Base-by-base conservation (phyloP, 2,329 filamentous ascomycete genomes). In the Microsporum audouinii region DNA sequence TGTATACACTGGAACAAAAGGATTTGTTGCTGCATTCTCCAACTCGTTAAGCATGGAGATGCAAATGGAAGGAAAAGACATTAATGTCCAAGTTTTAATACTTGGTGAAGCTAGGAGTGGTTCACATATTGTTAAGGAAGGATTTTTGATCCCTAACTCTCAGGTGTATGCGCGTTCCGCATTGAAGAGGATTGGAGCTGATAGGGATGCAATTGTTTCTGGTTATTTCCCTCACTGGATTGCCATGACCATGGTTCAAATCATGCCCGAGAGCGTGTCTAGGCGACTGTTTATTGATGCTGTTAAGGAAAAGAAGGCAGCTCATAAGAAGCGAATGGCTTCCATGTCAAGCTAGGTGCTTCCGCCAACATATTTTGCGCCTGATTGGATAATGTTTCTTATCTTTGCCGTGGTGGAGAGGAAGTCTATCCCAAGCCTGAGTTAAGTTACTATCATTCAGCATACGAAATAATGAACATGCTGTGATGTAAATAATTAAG, bases 1-100 rank as follows among this genome's bases (percentile, higher is more conserved):
- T 7, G 66, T 76, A 1, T 83, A 83, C 68, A 70, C 73, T 7
- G 73, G 71, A 0, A 71, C 74, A 29, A 83, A 83, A 68, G 75
- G 72, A 2, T 82, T 77, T 66, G 71, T 77, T 45, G 71, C 73
- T 55, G 68, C 71, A 0, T 76, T 78, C 61, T 76, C 75, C 0
- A 65, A 67, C 6, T 68, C 72, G 1, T 67, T 83, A 8, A 63
- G 67, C 0, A 70, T 73, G 3, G 81, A 83, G 66, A 70, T 79
- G 69, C 65, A 64, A 10, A 69, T 71, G 1, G 72, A 76, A 39
- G 67, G 68, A 1, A 61, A 67, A 3, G 67, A 73, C 10, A 67
- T 78, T 6, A 73, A 78, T 39, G 71, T 79, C 0, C 61, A 76
- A 58, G 70, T 67, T 0, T 61, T 78, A n/a, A 63, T 69, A 12